Evolutionary conservation across 23 red algal species (phyloP).

Genomic region (Gracilariopsis chorda): DNA sequence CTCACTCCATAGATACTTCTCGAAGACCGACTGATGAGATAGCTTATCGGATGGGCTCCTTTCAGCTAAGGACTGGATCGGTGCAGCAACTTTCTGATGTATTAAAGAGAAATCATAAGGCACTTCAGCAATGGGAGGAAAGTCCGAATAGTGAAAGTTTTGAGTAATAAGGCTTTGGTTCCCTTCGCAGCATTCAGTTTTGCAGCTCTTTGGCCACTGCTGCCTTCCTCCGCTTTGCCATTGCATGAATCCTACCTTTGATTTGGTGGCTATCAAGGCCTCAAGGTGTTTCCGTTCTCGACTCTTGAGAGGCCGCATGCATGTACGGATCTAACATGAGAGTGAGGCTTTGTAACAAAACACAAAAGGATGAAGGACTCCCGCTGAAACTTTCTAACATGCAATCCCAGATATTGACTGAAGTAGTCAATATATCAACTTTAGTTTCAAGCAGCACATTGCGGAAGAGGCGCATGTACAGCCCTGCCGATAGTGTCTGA

Average conservation of each 20-base stretch:
- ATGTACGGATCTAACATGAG: too few species aligned
- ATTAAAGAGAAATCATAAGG: conserved; percentile 37
- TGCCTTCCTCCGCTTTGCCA: background rate
- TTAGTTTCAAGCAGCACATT: conserved; percentile 4
- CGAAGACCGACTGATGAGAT: background rate
- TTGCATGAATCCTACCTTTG: background rate
- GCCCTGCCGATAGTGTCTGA: background rate
- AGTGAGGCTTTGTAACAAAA: too few species aligned
- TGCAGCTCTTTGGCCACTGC: conserved; percentile 19
- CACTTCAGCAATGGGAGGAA: conserved; percentile 14
- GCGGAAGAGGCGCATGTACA: background rate
- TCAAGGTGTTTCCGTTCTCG: too few species aligned
- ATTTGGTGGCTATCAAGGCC: background rate
- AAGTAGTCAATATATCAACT: too few species aligned
- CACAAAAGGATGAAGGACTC: too few species aligned
- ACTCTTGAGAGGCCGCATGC: too few species aligned
- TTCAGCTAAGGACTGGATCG: conserved; percentile 6
- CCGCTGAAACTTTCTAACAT: too few species aligned
- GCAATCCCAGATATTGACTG: too few species aligned
- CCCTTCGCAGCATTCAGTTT: too few species aligned
- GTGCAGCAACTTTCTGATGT: conserved; percentile 30
- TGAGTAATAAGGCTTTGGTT: conserved; percentile 12
- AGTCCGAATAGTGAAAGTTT: background rate
- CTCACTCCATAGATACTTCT: background rate
- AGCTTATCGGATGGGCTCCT: conserved; percentile 32